Evolutionary conservation across 2,329 filamentous ascomycete species (phyloP).

Genomic region (Fusarium sp.): DNA sequence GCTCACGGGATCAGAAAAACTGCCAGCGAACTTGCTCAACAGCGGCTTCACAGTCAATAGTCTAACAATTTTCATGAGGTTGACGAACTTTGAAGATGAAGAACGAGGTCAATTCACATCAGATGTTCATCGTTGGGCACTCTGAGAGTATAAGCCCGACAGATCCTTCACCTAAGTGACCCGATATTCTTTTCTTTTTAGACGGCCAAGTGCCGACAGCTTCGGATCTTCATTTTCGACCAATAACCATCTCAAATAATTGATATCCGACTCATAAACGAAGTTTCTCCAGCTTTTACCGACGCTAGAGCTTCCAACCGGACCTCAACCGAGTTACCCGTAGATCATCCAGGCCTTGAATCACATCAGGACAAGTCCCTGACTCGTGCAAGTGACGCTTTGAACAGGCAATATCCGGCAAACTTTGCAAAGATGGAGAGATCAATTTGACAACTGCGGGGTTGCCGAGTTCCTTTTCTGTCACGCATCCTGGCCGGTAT

Average conservation of each 20-base stretch:
- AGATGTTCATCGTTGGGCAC: fast-evolving
- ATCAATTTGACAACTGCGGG: neutral
- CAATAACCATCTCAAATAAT: fast-evolving
- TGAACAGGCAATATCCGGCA: neutral
- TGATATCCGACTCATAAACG: neutral
- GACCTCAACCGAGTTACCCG: neutral
- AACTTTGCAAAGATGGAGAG: neutral
- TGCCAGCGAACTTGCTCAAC: neutral
- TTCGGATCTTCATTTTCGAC: neutral
- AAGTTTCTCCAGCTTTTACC: neutral
- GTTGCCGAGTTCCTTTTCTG: neutral
- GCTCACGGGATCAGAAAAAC: neutral
- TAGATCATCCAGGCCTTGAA: neutral
- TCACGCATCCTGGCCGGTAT: neutral
- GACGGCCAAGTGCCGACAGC: neutral
- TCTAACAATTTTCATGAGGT: neutral
- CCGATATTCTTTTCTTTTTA: fast-evolving
- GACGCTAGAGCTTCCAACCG: neutral
- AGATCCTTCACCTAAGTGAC: fast-evolving
- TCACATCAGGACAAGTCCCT: neutral
- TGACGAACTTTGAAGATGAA: neutral
- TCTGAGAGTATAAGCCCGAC: fast-evolving
- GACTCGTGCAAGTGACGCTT: conserved; percentile 1
- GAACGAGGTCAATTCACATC: fast-evolving
- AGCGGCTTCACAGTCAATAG: too few species aligned